Evolutionary conservation across 1,139 yeast genomes (phyloP).

Genomic region (Pichia sp.): DNA sequence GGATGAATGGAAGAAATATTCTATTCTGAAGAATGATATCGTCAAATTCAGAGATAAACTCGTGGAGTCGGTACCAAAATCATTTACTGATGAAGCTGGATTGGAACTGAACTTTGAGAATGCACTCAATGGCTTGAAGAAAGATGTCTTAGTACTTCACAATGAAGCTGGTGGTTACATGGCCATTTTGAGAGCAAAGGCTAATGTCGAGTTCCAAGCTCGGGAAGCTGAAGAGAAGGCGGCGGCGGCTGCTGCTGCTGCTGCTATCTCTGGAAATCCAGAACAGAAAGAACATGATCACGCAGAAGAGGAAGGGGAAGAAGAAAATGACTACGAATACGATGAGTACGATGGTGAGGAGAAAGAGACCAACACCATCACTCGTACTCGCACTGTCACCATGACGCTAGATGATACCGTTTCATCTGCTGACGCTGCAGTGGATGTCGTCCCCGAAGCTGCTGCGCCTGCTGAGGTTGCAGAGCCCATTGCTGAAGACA

Average conservation of each 20-base stretch:
- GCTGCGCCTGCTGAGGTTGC: no score
- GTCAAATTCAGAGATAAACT: slow-evolving; percentile 50
- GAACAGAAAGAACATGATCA: not conserved
- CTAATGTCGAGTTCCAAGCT: slow-evolving; percentile 71
- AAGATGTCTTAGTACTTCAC: slow-evolving; percentile 51
- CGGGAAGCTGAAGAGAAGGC: slow-evolving; percentile 38
- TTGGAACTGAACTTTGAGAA: slow-evolving; percentile 41
- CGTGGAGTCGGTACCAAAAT: slow-evolving; percentile 38
- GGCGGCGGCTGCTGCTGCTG: no score
- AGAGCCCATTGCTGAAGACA: no score
- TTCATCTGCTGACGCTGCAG: slow-evolving; percentile 15
- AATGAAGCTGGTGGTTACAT: slow-evolving; percentile 69
- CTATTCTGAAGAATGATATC: slow-evolving; percentile 48
- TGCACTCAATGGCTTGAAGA: slow-evolving; percentile 50
- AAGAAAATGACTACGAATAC: slow-evolving; percentile 1
- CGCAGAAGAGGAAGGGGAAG: not conserved
- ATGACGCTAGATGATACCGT: slow-evolving; percentile 15
- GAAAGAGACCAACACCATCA: slow-evolving; percentile 9
- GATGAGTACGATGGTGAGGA: slow-evolving; percentile 13
- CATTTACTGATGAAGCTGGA: slow-evolving; percentile 15
- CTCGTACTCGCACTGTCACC: slow-evolving; percentile 3
- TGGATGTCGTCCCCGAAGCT: no score
- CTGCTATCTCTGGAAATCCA: no score
- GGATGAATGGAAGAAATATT: slow-evolving; percentile 64
- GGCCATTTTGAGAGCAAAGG: slow-evolving; percentile 69